Evolutionary conservation across 352 stramenopile species (phyloP), one percentile per base, ranked within the genome.

Genomic region (Paralagenidium karlingii): DNA sequence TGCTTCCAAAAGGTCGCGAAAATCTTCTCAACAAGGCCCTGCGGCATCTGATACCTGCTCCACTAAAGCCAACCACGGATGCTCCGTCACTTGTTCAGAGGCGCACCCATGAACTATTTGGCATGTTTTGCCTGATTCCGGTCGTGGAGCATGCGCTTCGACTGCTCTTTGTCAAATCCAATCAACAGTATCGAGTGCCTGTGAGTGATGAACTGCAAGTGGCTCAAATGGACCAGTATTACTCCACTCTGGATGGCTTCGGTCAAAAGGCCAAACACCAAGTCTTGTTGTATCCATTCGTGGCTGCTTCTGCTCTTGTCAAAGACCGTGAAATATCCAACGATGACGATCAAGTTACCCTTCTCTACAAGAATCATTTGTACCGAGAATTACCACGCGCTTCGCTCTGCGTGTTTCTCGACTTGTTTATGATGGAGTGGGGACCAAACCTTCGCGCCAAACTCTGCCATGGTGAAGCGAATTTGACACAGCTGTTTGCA

Each of bases 211-310:
- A 58, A 22, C 81, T 77, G 28, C 45, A 40, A 15, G 37, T 51
- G 0, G 74, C 74, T 8, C 74, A 87, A 39, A 63, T 77, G 30
- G 60, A 79, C 21, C 53, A 67, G 13, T 87, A 87, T 43, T 87
- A 84, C 45, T 87, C 74, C 11, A 87, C 74, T 12, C 40, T 87
- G 8, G 74, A 87, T 40, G 74, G 74, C 1, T 87, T 87, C 39
- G 74, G 74, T 1, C 74, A 87, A 37, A 58, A 61, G n/a, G 53
- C 71, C 25, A 82, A 83, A 47, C 74, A 87, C 30, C 74, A 87
- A 51, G 69, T 87, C 9, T 37, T 87, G 8, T 38, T 87, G 1
- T 58, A 81, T 32, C 40, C 64, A 0, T 36, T 43, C 2, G 51
- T 85, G 13, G n/a, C n/a, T n/a, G n/a, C n/a, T 43, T 48, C 11